phyloP scores from a whole-genome alignment of 2,329 filamentous ascomycete species.

The Helotiales sp. region DNA sequence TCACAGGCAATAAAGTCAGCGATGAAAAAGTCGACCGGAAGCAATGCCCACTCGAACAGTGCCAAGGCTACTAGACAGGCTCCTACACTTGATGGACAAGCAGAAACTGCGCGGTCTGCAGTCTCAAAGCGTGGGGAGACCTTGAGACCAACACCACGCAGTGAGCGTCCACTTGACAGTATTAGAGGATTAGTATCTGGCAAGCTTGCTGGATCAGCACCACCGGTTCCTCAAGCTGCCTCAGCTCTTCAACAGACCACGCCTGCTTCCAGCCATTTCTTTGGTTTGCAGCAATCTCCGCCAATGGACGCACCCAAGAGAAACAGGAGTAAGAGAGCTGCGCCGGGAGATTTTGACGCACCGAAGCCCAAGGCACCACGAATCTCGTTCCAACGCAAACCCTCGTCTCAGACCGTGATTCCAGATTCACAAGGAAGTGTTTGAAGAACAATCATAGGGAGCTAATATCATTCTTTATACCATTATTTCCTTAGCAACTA shows the following conservation, averaged over 20 bases:
- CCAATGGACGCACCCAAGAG: neutral
- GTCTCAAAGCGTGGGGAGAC: neutral
- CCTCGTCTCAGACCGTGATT: constrained; percentile 2
- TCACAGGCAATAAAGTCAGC: constrained; percentile 9
- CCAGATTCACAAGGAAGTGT: constrained; percentile 12
- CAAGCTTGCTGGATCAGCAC: neutral
- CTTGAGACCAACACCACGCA: neutral
- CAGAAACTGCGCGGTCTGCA: neutral
- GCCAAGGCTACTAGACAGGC: neutral
- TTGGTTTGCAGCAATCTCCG: neutral
- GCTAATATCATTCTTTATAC: too few species aligned
- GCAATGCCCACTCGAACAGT: too few species aligned
- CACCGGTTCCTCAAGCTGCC: neutral
- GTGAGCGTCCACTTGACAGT: neutral
- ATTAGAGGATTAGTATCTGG: neutral
- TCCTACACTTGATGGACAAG: neutral
- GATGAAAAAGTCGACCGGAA: constrained; percentile 10
- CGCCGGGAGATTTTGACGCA: neutral
- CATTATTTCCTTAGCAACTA: too few species aligned
- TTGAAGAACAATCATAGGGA: too few species aligned
- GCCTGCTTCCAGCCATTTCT: neutral
- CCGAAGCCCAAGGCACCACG: neutral
- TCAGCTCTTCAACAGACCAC: neutral
- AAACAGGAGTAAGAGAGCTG: neutral
- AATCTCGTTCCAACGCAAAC: neutral